Evolutionary conservation across 805 yeast genomes (phyloP), one percentile per base, ranked within the genome.

Genomic region (Candida berthetii): DNA sequence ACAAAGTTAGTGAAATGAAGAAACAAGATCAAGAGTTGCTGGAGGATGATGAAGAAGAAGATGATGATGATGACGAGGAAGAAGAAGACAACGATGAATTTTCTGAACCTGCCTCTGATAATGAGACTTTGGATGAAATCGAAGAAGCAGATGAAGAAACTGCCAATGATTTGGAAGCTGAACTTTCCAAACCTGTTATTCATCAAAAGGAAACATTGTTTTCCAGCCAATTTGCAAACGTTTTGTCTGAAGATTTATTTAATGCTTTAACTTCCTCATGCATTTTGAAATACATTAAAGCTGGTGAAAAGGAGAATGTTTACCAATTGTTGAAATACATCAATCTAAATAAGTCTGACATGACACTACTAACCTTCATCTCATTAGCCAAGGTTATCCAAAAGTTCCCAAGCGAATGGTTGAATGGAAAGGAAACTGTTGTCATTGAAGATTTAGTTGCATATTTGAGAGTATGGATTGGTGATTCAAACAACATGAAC

Each of bases 381-480:
- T 51, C 59, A 7, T 39, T 56, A 46, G 54, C 48, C 38, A 56
- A 49, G 42, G 40, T 54, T 6, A 42, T 50, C 17, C 55, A 54
- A 37, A 56, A 53, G 31, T 50, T 51, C 31, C 58, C 60, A 28
- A 48, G 50, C 35, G 41, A 40, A 1, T 56, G 60, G 60, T 31
- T 52, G 19, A 11, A 34, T 7, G 48, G 13, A 9, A 13, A 47
- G 11, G 29, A 37, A 24, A 27, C 36, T 17, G 44, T 40, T 17
- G 36, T 31, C 13, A 45, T 54, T 19, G 60, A 58, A 38, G 46
- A 46, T 16, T 40, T 60, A 7, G 46, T 52, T 34, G 50, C 44
- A 19, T 40, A 49, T 18, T 40, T 58, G 33, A 50, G 64, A 47
- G 38, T 52, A 32, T 59, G 64, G 63, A 49, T 55, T 43, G 63